Conservation (phyloP, 2,329 filamentous ascomycete species). For the Fusarium nurragi region DNA sequence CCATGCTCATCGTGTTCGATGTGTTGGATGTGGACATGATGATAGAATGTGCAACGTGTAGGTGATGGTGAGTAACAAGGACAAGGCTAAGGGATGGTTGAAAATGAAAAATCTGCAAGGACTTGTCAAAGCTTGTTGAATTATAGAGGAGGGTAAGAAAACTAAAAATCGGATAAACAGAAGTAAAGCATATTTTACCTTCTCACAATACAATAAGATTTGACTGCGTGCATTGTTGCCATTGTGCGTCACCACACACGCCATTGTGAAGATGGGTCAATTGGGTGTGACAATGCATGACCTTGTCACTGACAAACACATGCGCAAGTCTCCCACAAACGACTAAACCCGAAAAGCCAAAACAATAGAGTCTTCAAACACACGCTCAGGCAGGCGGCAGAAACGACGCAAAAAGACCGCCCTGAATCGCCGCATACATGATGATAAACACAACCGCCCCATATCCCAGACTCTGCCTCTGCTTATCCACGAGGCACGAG, state of each 20-base stretch:
- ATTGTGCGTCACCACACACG: not conserved
- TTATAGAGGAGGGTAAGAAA: not conserved
- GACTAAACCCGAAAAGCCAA: not conserved
- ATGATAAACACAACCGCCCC: constrained; percentile 73
- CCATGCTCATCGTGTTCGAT: not conserved
- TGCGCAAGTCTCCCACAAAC: not conserved
- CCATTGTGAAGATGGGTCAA: not conserved
- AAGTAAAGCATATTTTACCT: not conserved
- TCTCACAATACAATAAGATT: not conserved
- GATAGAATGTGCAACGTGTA: not conserved
- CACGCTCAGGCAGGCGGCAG: constrained; percentile 80
- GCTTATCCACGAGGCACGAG: constrained; percentile 51
- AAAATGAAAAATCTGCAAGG: not conserved
- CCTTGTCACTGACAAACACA: not conserved
- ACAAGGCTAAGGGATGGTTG: not conserved
- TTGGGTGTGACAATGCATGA: not conserved
- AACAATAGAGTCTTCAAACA: not conserved
- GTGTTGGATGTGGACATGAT: not conserved
- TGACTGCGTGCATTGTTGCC: not conserved
- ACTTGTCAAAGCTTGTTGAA: not conserved
- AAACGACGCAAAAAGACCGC: constrained; percentile 85
- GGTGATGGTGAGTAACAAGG: not conserved
- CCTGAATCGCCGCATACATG: constrained; percentile 86
- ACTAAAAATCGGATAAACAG: not conserved
- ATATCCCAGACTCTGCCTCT: constrained; percentile 47